Conservation (phyloP, 192 early-diverging fungal genomes). For the Allomyces arbusculus region DNA sequence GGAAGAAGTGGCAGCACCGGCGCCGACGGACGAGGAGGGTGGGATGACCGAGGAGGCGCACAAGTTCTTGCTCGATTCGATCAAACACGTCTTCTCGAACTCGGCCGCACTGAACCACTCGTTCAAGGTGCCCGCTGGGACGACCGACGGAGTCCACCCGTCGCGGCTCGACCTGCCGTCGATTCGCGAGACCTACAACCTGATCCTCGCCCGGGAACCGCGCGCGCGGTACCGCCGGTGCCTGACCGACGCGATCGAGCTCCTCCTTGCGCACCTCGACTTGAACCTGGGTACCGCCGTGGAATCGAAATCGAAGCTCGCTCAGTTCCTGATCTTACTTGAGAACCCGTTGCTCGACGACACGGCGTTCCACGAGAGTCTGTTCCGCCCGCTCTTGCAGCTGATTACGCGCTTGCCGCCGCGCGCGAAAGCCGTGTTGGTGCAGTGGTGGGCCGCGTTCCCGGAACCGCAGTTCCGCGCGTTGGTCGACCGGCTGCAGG, state of each 20-base stretch:
- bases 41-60: neutral
- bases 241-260: slow-evolving; percentile 31
- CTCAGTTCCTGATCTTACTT: slow-evolving; percentile 12
- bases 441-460: slow-evolving; percentile 28
- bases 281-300: slow-evolving; percentile 16
- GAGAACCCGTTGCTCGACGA: slow-evolving; percentile 35
- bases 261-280: slow-evolving; percentile 25
- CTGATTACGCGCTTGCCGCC: slow-evolving; percentile 18
- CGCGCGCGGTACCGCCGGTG: slow-evolving; percentile 11
- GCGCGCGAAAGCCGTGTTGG: slow-evolving; percentile 13
- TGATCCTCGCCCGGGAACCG: slow-evolving; percentile 14
- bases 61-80: neutral
- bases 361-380: slow-evolving; percentile 19
- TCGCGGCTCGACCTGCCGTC: slow-evolving; percentile 11
- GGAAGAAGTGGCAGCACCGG: neutral
- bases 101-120: neutral
- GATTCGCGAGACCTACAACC: slow-evolving; percentile 12
- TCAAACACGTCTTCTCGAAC: neutral
- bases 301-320: slow-evolving; percentile 9
- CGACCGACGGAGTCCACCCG: neutral
- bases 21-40: neutral
- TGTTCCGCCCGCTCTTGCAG: slow-evolving; percentile 18
- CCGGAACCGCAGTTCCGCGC: slow-evolving; percentile 16
- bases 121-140: neutral
- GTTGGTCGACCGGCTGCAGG: slow-evolving; percentile 21